phyloP scores from a whole-genome alignment of 2,329 filamentous ascomycete genomes.

The Monosporascus sp. region DNA sequence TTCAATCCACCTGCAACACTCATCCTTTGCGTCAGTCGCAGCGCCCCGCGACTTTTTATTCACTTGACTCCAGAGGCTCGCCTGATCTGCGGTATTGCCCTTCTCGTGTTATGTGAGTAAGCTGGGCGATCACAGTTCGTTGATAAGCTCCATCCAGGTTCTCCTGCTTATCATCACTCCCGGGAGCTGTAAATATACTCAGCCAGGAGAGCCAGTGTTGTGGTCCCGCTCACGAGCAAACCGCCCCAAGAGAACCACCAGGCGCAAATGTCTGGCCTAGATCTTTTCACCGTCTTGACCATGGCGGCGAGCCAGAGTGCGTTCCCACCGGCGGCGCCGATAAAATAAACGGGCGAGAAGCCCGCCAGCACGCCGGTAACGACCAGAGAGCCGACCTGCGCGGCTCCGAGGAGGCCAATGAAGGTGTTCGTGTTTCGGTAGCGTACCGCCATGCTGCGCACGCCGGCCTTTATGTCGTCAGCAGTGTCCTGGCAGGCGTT shows the following conservation, averaged over 20 bases:
- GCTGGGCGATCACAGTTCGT: not conserved
- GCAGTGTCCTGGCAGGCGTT: constrained; percentile 47
- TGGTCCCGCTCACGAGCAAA: constrained; percentile 16
- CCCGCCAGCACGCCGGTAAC: constrained; percentile 9
- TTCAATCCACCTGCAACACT: too few species aligned
- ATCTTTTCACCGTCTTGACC: constrained; percentile 14
- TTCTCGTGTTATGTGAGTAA: too few species aligned
- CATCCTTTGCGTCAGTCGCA: too few species aligned
- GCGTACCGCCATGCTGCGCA: constrained; percentile 44
- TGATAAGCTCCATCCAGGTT: too few species aligned
- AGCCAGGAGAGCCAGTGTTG: constrained; percentile 9
- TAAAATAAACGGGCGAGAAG: constrained; percentile 11
- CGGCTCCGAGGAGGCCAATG: constrained; percentile 10
- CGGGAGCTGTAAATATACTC: constrained; percentile 5
- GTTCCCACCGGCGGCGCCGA: constrained; percentile 11
- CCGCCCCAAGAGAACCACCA: constrained; percentile 20
- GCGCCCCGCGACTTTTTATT: too few species aligned
- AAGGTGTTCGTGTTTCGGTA: constrained; percentile 24
- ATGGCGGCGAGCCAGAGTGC: constrained; percentile 12
- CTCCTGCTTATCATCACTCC: not conserved
- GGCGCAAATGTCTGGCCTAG: constrained; percentile 13
- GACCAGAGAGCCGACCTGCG: constrained; percentile 11
- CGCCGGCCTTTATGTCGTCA: constrained; percentile 42
- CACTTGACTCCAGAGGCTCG: too few species aligned
- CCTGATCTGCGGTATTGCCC: too few species aligned